These are phyloP conservation scores for Microcera coccophila DNA, from an alignment of 2,329 filamentous ascomycete species.

Conservation along the genomic window DNA sequence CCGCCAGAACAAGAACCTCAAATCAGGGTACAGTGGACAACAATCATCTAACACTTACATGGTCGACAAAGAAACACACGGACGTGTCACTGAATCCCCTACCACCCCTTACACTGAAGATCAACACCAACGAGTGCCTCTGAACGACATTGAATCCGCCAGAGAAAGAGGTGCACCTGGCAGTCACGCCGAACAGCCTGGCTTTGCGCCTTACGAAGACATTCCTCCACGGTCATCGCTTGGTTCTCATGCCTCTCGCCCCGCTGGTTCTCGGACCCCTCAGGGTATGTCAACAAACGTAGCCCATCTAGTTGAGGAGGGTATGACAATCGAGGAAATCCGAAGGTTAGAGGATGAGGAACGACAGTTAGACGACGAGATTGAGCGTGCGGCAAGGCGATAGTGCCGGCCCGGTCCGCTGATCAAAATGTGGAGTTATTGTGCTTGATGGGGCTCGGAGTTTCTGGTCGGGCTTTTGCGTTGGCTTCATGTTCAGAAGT, in stretches of 20 bases:
- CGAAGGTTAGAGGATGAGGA: slow-evolving; percentile 55
- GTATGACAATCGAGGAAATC: slow-evolving; percentile 57
- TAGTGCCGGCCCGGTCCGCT: slow-evolving; percentile 12
- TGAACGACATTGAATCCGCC: slow-evolving; percentile 9
- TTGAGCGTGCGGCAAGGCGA: slow-evolving; percentile 42
- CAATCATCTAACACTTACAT: slow-evolving; percentile 37
- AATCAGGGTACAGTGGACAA: slow-evolving; percentile 21
- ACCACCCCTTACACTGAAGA: slow-evolving; percentile 45
- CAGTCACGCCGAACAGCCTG: not conserved
- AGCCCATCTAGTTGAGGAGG: slow-evolving; percentile 55
- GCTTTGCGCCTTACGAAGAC: slow-evolving; percentile 6
- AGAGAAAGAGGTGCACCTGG: not conserved
- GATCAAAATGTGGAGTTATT: slow-evolving; percentile 8
- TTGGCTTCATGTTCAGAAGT: not conserved
- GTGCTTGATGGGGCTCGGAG: slow-evolving; percentile 21
- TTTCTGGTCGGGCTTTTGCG: slow-evolving; percentile 16
- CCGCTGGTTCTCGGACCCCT: slow-evolving; percentile 22
- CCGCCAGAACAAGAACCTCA: slow-evolving; percentile 24
- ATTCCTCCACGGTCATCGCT: slow-evolving; percentile 14
- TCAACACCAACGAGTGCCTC: slow-evolving; percentile 26
- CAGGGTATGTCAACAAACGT: slow-evolving; percentile 37
- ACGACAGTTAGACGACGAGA: slow-evolving; percentile 52
- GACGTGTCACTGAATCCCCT: slow-evolving; percentile 36
- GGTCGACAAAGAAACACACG: slow-evolving; percentile 44
- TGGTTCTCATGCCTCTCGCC: slow-evolving; percentile 13